phyloP scores from a whole-genome alignment of 2,329 filamentous ascomycete species.

The Drechmeria coniospora region DNA sequence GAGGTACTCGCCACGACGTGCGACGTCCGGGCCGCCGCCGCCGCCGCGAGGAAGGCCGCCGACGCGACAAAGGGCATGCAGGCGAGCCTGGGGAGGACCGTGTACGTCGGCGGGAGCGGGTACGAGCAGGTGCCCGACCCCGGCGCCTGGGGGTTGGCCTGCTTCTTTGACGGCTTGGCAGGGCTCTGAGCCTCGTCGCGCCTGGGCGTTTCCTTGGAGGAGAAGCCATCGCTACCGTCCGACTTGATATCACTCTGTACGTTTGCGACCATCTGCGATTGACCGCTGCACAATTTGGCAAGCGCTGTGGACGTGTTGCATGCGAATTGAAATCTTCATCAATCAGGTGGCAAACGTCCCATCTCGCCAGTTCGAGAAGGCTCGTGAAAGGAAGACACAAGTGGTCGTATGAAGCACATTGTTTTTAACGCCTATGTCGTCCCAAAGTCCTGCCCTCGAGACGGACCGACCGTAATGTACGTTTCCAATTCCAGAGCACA shows the following conservation, averaged over 20 bases:
- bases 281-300: too few species aligned
- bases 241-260: too few species aligned
- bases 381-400: constrained; percentile 5
- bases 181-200: constrained; percentile 14
- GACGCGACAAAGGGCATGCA: constrained; percentile 84
- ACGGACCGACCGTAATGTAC: constrained; percentile 7
- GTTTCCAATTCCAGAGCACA: constrained; percentile 8
- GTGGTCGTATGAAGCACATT: constrained; percentile 6
- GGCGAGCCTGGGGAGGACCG: constrained; percentile 56
- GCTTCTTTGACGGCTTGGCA: constrained; percentile 68
- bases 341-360: too few species aligned
- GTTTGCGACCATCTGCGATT: too few species aligned
- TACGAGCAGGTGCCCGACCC: constrained; percentile 38
- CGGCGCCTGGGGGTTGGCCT: constrained; percentile 60
- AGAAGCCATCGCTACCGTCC: too few species aligned
- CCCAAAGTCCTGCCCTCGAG: constrained; percentile 15
- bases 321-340: too few species aligned
- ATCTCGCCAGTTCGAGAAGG: too few species aligned
- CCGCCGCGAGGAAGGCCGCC: constrained; percentile 59
- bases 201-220: too few species aligned
- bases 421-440: constrained; percentile 24
- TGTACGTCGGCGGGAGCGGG: constrained; percentile 28
- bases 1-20: constrained; percentile 49
- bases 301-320: too few species aligned
- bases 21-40: constrained; percentile 56